Percentiles rank a stretch among this genome's conserved stretches.
Evolutionary conservation across 1,139 yeast genomes (phyloP).

Genomic region (Candida tetrigidarum): DNA sequence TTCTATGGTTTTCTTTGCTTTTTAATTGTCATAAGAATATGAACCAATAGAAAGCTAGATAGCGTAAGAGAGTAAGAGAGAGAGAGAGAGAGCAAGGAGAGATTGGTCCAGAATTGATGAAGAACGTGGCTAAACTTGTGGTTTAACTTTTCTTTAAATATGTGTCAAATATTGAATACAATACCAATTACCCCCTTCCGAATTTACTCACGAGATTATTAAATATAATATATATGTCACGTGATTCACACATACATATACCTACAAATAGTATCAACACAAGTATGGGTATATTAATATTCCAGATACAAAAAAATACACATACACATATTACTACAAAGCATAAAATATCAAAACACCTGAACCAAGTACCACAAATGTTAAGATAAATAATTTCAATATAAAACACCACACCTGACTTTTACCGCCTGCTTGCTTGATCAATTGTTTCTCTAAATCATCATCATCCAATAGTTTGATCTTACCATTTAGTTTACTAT

Average conservation of each 20-base stretch:
- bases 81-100: too few relatives aligned
- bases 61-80: too few relatives aligned
- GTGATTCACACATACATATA: neutral
- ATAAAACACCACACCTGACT: constrained; percentile 37
- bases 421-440: constrained; percentile 44
- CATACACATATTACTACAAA: constrained; percentile 22
- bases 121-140: too few relatives aligned
- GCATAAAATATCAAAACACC: constrained; percentile 45
- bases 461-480: constrained; percentile 26
- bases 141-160: too few relatives aligned
- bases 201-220: neutral
- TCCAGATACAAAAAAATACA: constrained; percentile 2
- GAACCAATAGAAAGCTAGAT: too few relatives aligned
- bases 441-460: constrained; percentile 44
- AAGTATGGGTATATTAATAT: neutral
- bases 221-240: neutral
- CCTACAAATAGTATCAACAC: neutral
- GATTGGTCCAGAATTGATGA: too few relatives aligned
- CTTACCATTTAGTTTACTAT: constrained; percentile 9
- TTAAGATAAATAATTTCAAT: constrained; percentile 34
- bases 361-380: constrained; percentile 35
- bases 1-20: neutral
- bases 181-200: too few relatives aligned
- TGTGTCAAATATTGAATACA: too few relatives aligned
- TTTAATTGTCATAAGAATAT: too few relatives aligned